Base-by-base conservation (phyloP, 371 early-diverging fungal species). In the Thermomucor indicae-seudaticae region DNA sequence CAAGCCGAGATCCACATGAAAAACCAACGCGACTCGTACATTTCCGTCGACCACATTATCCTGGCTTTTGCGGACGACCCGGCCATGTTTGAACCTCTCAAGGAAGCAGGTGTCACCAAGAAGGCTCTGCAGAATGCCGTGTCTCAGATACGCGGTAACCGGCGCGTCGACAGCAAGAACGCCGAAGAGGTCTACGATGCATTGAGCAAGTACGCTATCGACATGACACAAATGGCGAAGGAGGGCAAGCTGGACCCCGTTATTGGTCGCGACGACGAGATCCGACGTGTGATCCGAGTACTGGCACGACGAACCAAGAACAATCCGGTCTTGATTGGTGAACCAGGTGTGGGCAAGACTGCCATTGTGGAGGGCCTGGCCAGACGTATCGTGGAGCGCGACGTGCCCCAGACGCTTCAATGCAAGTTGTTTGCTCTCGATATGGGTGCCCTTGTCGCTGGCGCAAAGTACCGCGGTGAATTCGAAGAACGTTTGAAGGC, bases 401-500 rank as follows among this genome's bases (percentile, higher is more conserved):
- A 99, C 66, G 97, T 97, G 0, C 97, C 98, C 7, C 81, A 83
- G 49, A 88, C 84, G 38, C 67, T 96, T 41, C 87, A 93, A 53
- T 81, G 86, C 37, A 85, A 85, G 50, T 76, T 99, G 28, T 94
- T 89, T 51, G 91, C 92, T 11, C 81, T 99, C 43, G 99, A 99
- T 63, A 91, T 99, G 86, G 98, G 96, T 51, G 90, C 96, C 1
- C 74, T 98, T 27, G 67, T 74, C 34, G 91, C 91, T 4, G 93
- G 94, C 40, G 81, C 94, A 23, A 91, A 93, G 62, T 93, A 91
- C 69, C 90, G 94, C 50, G 99, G 99, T 60, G 97, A 98, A 75
- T 99, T 99, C 58, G 99, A 99, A 70, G 97, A 98, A 65, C 90
- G 99, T 23, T 80, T 99, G 37, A 99, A 98, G 78, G 86, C 91